phyloP scores from a whole-genome alignment of 805 yeast genomes.

The Yamadazyma insecticola region DNA sequence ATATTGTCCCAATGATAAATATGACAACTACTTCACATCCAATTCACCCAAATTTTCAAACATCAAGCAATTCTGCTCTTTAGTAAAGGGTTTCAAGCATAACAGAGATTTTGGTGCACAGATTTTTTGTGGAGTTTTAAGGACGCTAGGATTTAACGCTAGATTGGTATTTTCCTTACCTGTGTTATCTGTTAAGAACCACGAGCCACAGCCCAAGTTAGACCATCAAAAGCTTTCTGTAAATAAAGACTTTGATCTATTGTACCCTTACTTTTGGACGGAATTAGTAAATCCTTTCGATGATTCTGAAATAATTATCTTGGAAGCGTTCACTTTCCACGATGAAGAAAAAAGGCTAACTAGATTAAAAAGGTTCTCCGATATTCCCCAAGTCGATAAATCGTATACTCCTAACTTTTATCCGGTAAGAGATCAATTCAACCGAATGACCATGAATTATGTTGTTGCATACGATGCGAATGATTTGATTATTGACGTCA shows the following conservation, averaged over 20 bases:
- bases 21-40: conserved; percentile 17
- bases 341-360: conserved; percentile 22
- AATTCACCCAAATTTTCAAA: conserved; percentile 11
- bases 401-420: conserved; percentile 13
- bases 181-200: conserved; percentile 12
- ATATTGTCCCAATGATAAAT: conserved; percentile 14
- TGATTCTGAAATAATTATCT: conserved; percentile 17
- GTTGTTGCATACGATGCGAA: conserved; percentile 18
- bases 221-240: conserved; percentile 14
- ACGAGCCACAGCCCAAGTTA: conserved; percentile 19
- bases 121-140: conserved; percentile 23
- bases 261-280: conserved; percentile 35
- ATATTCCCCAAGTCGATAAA: conserved; percentile 1
- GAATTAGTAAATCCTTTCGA: conserved; percentile 29
- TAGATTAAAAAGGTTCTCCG: conserved; percentile 14
- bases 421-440: conserved; percentile 19
- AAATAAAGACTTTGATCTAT: conserved; percentile 26
- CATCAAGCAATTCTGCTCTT: conserved; percentile 8
- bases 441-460: conserved; percentile 27
- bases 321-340: conserved; percentile 26
- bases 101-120: conserved; percentile 33
- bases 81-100: conserved; percentile 19
- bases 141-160: conserved; percentile 25
- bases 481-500: conserved; percentile 20
- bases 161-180: conserved; percentile 31